phyloP scores from a whole-genome alignment of 352 stramenopile species.

The Bremia lactucae region DNA sequence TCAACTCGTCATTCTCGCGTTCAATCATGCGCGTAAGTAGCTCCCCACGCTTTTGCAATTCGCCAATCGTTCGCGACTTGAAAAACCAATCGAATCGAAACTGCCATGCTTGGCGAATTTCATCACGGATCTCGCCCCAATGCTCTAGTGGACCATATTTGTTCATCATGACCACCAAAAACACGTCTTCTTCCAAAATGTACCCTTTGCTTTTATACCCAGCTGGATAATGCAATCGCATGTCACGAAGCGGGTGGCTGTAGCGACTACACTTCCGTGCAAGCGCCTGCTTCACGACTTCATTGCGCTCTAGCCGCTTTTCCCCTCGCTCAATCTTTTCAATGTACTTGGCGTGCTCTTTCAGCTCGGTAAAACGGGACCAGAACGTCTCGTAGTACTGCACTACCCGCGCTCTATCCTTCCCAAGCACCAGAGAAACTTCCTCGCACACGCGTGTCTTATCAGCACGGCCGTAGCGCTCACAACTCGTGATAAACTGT shows the following conservation, averaged over 20 bases:
- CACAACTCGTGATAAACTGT: constrained; percentile 85
- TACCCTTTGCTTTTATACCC: constrained; percentile 92
- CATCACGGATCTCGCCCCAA: constrained; percentile 94
- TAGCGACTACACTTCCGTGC: constrained; percentile 93
- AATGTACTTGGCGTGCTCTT: constrained; percentile 87
- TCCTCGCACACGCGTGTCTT: constrained; percentile 86
- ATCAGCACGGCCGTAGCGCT: constrained; percentile 90
- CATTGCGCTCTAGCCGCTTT: constrained; percentile 91
- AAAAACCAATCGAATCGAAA: constrained; percentile 99
- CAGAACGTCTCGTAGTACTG: constrained; percentile 95
- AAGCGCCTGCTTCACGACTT: constrained; percentile 93
- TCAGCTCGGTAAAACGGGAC: constrained; percentile 89
- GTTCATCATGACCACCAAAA: constrained; percentile 98
- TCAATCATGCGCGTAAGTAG: constrained; percentile 92
- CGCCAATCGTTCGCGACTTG: constrained; percentile 94
- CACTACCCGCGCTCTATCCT: constrained; percentile 86
- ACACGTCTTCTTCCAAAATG: constrained; percentile 96
- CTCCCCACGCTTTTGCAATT: constrained; percentile 95
- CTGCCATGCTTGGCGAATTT: constrained; percentile 96
- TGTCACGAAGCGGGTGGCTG: constrained; percentile 85
- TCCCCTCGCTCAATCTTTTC: constrained; percentile 96
- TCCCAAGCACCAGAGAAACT: constrained; percentile 83
- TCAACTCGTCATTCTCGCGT: constrained; percentile 87
- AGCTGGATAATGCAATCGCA: constrained; percentile 81
- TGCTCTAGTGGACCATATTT: constrained; percentile 93